Evolutionary conservation across 2,329 filamentous ascomycete genomes (phyloP).

Genomic region (Rhinocladiella mackenziei): DNA sequence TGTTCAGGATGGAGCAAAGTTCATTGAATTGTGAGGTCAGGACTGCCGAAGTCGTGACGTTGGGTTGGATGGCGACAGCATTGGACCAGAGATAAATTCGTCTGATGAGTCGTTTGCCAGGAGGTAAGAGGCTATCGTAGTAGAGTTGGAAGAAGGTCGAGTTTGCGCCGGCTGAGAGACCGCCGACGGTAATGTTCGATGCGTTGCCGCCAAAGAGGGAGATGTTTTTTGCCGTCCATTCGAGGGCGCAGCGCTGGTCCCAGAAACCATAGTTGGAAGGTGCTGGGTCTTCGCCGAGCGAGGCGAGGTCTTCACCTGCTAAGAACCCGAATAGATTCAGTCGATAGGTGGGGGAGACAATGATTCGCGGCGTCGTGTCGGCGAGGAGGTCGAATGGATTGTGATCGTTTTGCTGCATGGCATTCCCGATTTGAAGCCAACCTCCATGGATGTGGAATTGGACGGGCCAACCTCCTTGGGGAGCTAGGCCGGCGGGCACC

Average conservation of each 20-base stretch:
- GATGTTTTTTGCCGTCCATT: constrained; percentile 52
- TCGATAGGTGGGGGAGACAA: constrained; percentile 48
- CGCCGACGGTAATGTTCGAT: constrained; percentile 45
- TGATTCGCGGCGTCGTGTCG: constrained; percentile 33
- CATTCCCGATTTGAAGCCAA: constrained; percentile 48
- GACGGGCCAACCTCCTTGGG: constrained; percentile 32
- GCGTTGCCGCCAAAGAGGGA: constrained; percentile 45
- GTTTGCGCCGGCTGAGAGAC: constrained; percentile 45
- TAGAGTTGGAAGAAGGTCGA: constrained; percentile 42
- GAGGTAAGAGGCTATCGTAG: constrained; percentile 34
- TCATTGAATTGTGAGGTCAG: constrained; percentile 44
- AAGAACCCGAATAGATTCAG: constrained; percentile 51
- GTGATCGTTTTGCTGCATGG: constrained; percentile 42
- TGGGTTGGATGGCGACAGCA: constrained; percentile 45
- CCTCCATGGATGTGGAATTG: constrained; percentile 43
- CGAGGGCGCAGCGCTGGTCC: constrained; percentile 49
- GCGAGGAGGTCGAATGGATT: constrained; percentile 45
- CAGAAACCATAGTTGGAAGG: constrained; percentile 43
- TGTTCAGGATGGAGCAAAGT: constrained; percentile 37
- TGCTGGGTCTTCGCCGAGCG: constrained; percentile 33
- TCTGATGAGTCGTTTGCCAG: constrained; percentile 31
- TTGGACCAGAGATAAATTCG: constrained; percentile 46
- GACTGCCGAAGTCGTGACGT: constrained; percentile 34
- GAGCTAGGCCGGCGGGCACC: constrained; percentile 37
- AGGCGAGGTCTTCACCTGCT: constrained; percentile 38